phyloP scores from a whole-genome alignment of 2,329 filamentous ascomycete species.

The Exophiala oligosperma region DNA sequence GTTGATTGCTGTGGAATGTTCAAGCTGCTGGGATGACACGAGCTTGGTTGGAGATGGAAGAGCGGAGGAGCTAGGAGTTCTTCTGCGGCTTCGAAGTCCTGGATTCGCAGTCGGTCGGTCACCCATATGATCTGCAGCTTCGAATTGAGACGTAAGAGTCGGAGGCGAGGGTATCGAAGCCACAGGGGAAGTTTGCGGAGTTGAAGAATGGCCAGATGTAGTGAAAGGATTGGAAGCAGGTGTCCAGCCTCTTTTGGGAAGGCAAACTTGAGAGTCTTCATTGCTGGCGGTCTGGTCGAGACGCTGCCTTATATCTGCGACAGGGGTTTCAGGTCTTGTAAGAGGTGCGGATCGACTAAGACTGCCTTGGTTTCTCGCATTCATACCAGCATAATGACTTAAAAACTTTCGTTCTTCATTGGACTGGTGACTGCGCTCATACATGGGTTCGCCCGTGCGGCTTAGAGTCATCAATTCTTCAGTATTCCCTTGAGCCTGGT shows the following conservation, averaged over 20 bases:
- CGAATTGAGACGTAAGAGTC: conserved; percentile 10
- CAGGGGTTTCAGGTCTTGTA: conserved; percentile 21
- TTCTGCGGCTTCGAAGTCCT: not conserved
- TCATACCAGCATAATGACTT: not conserved
- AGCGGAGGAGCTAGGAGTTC: conserved; percentile 15
- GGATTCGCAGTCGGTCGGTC: not conserved
- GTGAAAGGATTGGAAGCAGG: conserved; percentile 18
- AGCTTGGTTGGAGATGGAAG: conserved; percentile 8
- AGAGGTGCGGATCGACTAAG: conserved; percentile 11
- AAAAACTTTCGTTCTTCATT: not conserved
- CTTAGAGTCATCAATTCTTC: too few relatives aligned
- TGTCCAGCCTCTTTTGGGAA: conserved; percentile 11
- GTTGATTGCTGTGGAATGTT: not conserved
- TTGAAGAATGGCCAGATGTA: conserved; percentile 13
- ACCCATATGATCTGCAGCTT: not conserved
- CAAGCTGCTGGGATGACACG: not conserved
- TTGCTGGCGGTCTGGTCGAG: conserved; percentile 7
- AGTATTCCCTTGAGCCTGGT: not conserved
- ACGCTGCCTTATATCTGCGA: conserved; percentile 18
- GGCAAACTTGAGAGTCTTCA: conserved; percentile 2
- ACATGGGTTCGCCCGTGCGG: not conserved
- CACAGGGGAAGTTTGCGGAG: conserved; percentile 16
- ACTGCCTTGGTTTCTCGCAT: not conserved
- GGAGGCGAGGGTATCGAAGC: conserved; percentile 2
- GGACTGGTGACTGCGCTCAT: not conserved